Evolutionary conservation across 2,329 filamentous ascomycete species (phyloP).

Genomic region (Ceratocystis cubensis): DNA sequence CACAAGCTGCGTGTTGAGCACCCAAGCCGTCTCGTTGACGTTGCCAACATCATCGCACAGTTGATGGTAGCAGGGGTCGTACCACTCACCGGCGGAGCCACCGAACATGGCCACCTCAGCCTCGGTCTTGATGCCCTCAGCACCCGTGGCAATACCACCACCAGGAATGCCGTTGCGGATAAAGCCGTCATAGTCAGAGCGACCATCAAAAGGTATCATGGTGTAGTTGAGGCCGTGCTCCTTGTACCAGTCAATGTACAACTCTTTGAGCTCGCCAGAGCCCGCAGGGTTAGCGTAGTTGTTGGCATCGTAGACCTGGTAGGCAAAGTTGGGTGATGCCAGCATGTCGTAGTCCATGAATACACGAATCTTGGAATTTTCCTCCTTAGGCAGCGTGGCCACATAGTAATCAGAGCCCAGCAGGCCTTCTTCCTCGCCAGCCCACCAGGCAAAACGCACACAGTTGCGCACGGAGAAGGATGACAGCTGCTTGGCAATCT

Average conservation of each 20-base stretch:
- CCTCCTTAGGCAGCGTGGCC: slow-evolving; percentile 39
- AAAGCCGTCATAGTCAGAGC: slow-evolving; percentile 70
- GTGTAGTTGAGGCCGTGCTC: slow-evolving; percentile 51
- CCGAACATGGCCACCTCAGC: slow-evolving; percentile 56
- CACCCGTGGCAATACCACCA: slow-evolving; percentile 65
- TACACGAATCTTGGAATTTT: slow-evolving; percentile 49
- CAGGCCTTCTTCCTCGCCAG: slow-evolving; percentile 54
- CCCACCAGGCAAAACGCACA: slow-evolving; percentile 56
- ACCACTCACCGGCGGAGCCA: slow-evolving; percentile 50
- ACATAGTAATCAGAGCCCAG: slow-evolving; percentile 53
- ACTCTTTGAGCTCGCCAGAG: slow-evolving; percentile 53
- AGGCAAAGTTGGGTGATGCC: slow-evolving; percentile 52
- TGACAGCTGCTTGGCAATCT: slow-evolving; percentile 47
- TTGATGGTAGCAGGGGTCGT: slow-evolving; percentile 49
- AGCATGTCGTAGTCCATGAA: slow-evolving; percentile 64
- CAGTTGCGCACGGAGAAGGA: slow-evolving; percentile 50
- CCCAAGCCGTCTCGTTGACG: slow-evolving; percentile 47
- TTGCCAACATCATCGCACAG: slow-evolving; percentile 48
- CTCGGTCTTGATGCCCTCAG: slow-evolving; percentile 61
- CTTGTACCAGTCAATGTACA: slow-evolving; percentile 57
- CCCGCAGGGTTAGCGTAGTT: slow-evolving; percentile 58
- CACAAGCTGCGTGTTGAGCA: slow-evolving; percentile 51
- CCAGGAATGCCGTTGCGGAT: slow-evolving; percentile 59
- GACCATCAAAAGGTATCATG: slow-evolving; percentile 63
- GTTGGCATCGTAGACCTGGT: slow-evolving; percentile 59